These are phyloP conservation scores for Tuber aestivum DNA, from an alignment of 495 filamentous ascomycete genomes.

Conservation along the genomic window DNA sequence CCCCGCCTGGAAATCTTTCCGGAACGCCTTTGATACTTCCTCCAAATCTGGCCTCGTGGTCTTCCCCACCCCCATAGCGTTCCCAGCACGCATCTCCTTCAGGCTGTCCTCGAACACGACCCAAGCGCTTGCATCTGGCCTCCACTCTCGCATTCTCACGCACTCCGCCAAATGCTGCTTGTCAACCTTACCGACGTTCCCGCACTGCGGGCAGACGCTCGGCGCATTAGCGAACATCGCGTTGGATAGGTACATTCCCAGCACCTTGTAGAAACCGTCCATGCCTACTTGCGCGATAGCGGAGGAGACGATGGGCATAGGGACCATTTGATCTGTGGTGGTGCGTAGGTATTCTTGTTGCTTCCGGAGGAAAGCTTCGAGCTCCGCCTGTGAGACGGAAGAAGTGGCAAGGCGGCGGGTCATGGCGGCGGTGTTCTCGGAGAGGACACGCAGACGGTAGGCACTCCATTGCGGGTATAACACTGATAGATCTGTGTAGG, in stretches of 20 bases:
- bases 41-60: slow-evolving; percentile 12
- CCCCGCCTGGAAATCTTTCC: not conserved
- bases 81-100: not conserved
- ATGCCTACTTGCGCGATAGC: slow-evolving; percentile 10
- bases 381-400: not conserved
- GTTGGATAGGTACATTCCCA: slow-evolving; percentile 15
- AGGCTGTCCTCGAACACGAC: slow-evolving; percentile 3
- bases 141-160: slow-evolving; percentile 3
- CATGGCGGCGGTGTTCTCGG: slow-evolving; percentile 7
- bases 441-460: slow-evolving; percentile 28
- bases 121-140: slow-evolving; percentile 8
- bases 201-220: slow-evolving; percentile 11
- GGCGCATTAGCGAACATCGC: not conserved
- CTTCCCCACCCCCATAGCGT: not conserved
- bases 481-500: slow-evolving; percentile 34
- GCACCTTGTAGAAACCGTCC: slow-evolving; percentile 2
- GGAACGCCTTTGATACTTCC: slow-evolving; percentile 10
- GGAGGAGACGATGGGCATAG: not conserved
- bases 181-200: not conserved
- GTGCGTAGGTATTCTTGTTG: slow-evolving; percentile 7
- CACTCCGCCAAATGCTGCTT: slow-evolving; percentile 22
- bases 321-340: slow-evolving; percentile 20
- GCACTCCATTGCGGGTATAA: slow-evolving; percentile 43
- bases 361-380: not conserved
- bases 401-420: not conserved